Evolutionary conservation across 179 eudicot genomes (phyloP).

Genomic region (Vitellaria paradoxa): DNA sequence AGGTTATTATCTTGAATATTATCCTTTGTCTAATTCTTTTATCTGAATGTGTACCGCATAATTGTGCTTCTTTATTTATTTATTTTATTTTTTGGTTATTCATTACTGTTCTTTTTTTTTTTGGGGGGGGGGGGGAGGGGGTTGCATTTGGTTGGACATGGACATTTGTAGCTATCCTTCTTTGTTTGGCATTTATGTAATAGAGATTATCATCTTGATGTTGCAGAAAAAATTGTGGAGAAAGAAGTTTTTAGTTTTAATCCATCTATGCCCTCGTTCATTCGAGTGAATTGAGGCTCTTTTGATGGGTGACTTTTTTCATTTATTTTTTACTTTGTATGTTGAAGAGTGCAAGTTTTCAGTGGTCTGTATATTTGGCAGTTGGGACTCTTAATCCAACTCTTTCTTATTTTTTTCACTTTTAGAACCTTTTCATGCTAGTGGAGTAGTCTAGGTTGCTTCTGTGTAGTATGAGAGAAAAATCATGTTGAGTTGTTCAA

Average conservation of each 20-base stretch:
- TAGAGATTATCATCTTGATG: slow-evolving; percentile 1
- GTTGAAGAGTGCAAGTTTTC: background rate
- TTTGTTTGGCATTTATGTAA: background rate
- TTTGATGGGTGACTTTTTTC: background rate
- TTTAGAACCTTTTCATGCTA: too few relatives aligned
- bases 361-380: background rate
- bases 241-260: background rate
- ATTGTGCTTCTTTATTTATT: background rate
- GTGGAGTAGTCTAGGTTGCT: too few relatives aligned
- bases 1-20: slow-evolving; percentile 39
- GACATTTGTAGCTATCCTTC: background rate
- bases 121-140: background rate
- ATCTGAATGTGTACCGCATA: background rate
- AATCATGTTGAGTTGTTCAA: too few relatives aligned
- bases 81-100: background rate
- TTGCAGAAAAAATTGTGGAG: background rate
- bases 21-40: background rate
- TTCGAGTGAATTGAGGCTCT: background rate
- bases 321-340: background rate
- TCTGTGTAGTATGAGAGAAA: too few relatives aligned
- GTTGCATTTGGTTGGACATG: background rate
- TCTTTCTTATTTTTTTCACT: too few relatives aligned
- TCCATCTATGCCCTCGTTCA: background rate
- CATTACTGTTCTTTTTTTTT: background rate
- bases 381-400: background rate